Conservation (phyloP, 1,139 yeast species). For the Schwanniomyces etchellsii region DNA sequence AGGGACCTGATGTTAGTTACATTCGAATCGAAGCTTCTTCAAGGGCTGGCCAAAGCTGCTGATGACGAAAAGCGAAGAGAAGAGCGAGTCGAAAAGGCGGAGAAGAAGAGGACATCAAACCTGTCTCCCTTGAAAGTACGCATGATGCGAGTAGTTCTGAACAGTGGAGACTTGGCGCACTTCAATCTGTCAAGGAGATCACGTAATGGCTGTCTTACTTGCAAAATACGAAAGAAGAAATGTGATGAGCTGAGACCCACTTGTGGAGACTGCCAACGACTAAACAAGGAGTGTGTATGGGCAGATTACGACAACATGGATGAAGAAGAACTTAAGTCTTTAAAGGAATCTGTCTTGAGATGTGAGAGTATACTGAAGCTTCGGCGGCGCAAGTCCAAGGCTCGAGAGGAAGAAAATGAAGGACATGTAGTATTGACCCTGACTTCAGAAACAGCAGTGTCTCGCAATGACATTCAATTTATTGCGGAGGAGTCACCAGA, state of each 20-base stretch:
- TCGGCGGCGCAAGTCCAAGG: slow-evolving; percentile 22
- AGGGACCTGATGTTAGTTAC: slow-evolving; percentile 12
- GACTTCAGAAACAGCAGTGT: no score
- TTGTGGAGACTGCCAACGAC: slow-evolving; percentile 55
- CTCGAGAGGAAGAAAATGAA: not conserved
- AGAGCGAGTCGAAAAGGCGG: not conserved
- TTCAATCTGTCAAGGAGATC: slow-evolving; percentile 2
- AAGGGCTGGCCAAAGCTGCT: not conserved
- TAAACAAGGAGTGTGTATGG: slow-evolving; percentile 48
- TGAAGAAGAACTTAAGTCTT: slow-evolving; percentile 17
- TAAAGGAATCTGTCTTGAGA: slow-evolving; percentile 21
- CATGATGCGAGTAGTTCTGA: not conserved
- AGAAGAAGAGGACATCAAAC: not conserved
- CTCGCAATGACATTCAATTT: no score
- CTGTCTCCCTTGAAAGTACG: not conserved
- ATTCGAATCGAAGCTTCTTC: slow-evolving; percentile 12
- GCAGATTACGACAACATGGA: slow-evolving; percentile 24
- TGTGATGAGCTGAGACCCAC: slow-evolving; percentile 61
- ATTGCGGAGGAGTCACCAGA: no score
- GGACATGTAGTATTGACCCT: no score
- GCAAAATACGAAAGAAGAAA: slow-evolving; percentile 67
- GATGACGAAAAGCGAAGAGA: not conserved
- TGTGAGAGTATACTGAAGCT: slow-evolving; percentile 30
- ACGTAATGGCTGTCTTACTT: slow-evolving; percentile 56
- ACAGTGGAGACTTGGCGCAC: not conserved